phyloP scores from a whole-genome alignment of 2,329 filamentous ascomycete species.

The Zasmidium angulare region DNA sequence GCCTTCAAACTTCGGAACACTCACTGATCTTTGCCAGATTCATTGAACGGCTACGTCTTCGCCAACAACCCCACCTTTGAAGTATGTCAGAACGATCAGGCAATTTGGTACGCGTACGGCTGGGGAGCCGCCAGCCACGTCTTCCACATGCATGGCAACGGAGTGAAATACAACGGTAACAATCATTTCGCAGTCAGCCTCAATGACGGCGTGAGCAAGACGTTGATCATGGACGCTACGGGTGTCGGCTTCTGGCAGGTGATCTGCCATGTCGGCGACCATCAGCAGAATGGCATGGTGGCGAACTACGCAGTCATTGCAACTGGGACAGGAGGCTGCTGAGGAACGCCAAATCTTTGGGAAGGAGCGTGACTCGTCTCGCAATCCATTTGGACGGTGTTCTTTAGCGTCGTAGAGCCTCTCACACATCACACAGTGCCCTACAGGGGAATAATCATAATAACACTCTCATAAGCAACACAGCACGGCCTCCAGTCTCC shows the following conservation, averaged over 20 bases:
- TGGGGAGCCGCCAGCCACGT: conserved; percentile 28
- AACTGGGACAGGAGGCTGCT: too few relatives aligned
- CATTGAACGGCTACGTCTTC: conserved; percentile 33
- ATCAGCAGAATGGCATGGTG: conserved; percentile 27
- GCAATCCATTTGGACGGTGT: too few relatives aligned
- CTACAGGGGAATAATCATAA: too few relatives aligned
- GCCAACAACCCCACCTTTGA: conserved; percentile 32
- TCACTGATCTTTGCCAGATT: not conserved
- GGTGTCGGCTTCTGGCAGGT: conserved; percentile 28
- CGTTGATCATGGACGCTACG: conserved; percentile 29
- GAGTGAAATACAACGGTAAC: conserved; percentile 21
- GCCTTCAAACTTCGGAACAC: not conserved
- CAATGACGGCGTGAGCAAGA: conserved; percentile 30
- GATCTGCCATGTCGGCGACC: conserved; percentile 26
- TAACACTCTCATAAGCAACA: too few relatives aligned
- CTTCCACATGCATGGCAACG: conserved; percentile 34
- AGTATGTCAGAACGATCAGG: conserved; percentile 32
- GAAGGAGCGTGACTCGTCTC: too few relatives aligned
- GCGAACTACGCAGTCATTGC: conserved; percentile 21
- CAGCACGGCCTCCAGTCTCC: too few relatives aligned
- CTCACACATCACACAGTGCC: too few relatives aligned
- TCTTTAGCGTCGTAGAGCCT: too few relatives aligned
- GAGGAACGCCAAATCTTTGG: too few relatives aligned
- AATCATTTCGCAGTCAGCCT: conserved; percentile 14
- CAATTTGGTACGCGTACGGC: conserved; percentile 35